A percentile compares a stretch with the other conserved stretches of the same genome.
These are phyloP conservation scores for Helianthus tuberosus DNA, from an alignment of 129 eudicot species.

Conservation along the genomic window DNA sequence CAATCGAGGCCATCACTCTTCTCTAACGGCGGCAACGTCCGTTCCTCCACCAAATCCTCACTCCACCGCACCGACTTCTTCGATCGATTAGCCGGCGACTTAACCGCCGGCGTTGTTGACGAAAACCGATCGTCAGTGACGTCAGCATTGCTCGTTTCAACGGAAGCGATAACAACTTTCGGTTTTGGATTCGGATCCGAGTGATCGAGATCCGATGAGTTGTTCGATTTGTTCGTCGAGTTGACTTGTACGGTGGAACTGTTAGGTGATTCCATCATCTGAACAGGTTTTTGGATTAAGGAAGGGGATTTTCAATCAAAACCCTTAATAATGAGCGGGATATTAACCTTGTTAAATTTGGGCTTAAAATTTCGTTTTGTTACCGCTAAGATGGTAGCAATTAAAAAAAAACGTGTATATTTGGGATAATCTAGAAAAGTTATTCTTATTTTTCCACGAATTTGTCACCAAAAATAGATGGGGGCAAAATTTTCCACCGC, in stretches of 20 bases:
- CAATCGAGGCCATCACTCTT: conserved; percentile 13
- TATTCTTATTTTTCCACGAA: too few relatives aligned
- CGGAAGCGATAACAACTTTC: conserved; percentile 6
- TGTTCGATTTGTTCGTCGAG: conserved; percentile 19
- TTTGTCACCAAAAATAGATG: too few relatives aligned
- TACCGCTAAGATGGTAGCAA: too few relatives aligned
- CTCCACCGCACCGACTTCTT: conserved; percentile 90
- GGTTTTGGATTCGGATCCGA: conserved; percentile 22
- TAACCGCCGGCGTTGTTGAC: conserved; percentile 29
- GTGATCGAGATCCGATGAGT: conserved; percentile 33
- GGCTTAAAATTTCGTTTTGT: too few relatives aligned
- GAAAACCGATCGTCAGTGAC: conserved; percentile 27
- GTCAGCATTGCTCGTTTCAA: conserved; percentile 30
- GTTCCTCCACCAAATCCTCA: conserved; percentile 65
- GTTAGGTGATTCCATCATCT: conserved; percentile 33
- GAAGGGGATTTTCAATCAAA: too few relatives aligned
- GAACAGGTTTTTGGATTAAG: conserved; percentile 6
- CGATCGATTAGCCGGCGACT: conserved; percentile 41
- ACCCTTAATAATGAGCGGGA: too few relatives aligned
- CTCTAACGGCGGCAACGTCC: conserved; percentile 44
- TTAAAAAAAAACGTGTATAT: too few relatives aligned
- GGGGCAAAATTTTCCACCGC: too few relatives aligned
- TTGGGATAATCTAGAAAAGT: too few relatives aligned
- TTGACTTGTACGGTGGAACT: conserved; percentile 8
- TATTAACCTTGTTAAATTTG: too few relatives aligned